These are phyloP conservation scores for Hypoxylon crocopeplum DNA, from an alignment of 495 filamentous ascomycete species.

Conservation along the genomic window DNA sequence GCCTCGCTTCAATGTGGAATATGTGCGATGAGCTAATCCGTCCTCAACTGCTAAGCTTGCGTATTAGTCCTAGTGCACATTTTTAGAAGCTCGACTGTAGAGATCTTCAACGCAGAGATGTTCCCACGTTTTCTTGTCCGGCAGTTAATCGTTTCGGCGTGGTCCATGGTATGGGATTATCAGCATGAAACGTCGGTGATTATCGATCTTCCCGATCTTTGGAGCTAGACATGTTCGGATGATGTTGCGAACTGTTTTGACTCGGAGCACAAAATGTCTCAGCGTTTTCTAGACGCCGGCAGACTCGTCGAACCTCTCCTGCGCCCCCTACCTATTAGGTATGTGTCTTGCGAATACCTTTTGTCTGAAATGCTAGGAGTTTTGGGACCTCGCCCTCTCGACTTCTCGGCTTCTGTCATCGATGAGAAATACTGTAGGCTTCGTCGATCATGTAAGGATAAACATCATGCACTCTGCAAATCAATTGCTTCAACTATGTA, in stretches of 20 bases:
- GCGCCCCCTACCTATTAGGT: no score
- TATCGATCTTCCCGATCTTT: conserved; percentile 24
- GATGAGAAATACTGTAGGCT: no score
- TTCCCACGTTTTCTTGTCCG: conserved; percentile 19
- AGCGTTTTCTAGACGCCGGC: conserved; percentile 20
- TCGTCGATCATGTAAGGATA: no score
- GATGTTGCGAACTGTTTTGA: conserved; percentile 21
- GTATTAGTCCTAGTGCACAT: background rate
- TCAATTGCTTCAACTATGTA: no score
- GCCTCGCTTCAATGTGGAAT: conserved; percentile 4
- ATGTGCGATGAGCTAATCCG: background rate
- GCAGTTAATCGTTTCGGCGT: conserved; percentile 23
- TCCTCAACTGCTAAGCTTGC: background rate
- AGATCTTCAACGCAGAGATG: background rate
- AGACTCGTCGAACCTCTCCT: background rate
- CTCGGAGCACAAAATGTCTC: conserved; percentile 19
- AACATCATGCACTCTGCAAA: no score
- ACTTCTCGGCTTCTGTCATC: no score
- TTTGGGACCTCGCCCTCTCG: no score
- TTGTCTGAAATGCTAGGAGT: no score
- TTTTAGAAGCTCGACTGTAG: background rate
- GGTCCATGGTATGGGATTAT: conserved; percentile 2
- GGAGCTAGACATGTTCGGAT: conserved; percentile 19
- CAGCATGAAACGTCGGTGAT: conserved; percentile 22
- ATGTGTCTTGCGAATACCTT: no score